These are phyloP conservation scores for Pleurotus ostreatus DNA, from an alignment of 768 basidiomycete genomes.

Conservation along the genomic window DNA sequence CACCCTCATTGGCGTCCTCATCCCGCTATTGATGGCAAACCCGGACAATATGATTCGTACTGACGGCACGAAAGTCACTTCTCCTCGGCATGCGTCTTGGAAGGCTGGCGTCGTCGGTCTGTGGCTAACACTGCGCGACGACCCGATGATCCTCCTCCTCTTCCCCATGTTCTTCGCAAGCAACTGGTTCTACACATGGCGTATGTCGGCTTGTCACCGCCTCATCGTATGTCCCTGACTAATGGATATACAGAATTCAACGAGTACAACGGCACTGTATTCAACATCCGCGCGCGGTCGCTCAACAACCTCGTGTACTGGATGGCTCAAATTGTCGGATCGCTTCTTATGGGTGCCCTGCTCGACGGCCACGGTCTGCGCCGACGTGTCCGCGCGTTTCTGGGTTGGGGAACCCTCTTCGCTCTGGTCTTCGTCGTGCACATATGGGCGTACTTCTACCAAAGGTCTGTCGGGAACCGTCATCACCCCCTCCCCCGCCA, in stretches of 20 bases:
- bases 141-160: constrained; percentile 72
- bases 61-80: constrained; percentile 63
- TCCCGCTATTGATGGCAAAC: constrained; percentile 67
- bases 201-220: constrained; percentile 32
- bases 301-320: constrained; percentile 82
- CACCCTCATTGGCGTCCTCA: constrained; percentile 60
- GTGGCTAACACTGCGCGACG: constrained; percentile 60
- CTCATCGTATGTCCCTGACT: background rate
- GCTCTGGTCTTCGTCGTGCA: constrained; percentile 66
- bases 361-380: constrained; percentile 53
- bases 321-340: constrained; percentile 73
- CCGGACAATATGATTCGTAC: constrained; percentile 68
- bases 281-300: constrained; percentile 73
- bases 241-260: constrained; percentile 54
- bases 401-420: constrained; percentile 61
- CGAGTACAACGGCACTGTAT: constrained; percentile 70
- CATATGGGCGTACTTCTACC: constrained; percentile 74
- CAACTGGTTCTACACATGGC: constrained; percentile 86
- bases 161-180: constrained; percentile 85
- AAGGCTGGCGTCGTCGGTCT: constrained; percentile 70
- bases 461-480: constrained; percentile 41
- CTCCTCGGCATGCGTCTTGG: constrained; percentile 72
- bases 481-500: background rate
- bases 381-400: constrained; percentile 67
- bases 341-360: constrained; percentile 61